Conservation (phyloP, 2,329 filamentous ascomycete genomes). For the Blumeriella jaapii region DNA sequence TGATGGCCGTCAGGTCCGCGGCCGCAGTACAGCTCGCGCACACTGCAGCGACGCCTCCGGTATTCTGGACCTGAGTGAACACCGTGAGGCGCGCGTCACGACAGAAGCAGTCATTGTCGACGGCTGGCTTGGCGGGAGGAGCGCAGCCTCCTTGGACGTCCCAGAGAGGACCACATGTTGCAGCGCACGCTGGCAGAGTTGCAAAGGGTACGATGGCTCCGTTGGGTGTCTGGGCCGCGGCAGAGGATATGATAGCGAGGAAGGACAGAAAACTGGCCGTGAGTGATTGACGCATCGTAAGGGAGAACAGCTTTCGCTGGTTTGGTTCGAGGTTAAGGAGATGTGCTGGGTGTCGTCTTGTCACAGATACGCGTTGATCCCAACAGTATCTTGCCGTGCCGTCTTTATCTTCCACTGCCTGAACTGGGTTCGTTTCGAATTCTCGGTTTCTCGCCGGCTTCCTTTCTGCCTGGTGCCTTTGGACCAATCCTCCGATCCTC, state of each 20-base stretch:
- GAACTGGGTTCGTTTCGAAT: too few species aligned
- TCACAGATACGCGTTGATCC: neutral
- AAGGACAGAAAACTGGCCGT: slow-evolving; percentile 6
- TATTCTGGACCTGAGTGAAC: slow-evolving; percentile 41
- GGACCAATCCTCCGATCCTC: neutral
- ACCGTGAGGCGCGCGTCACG: slow-evolving; percentile 44
- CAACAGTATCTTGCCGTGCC: neutral
- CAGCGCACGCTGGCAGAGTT: slow-evolving; percentile 51
- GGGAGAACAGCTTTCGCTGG: neutral
- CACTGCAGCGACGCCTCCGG: slow-evolving; percentile 46
- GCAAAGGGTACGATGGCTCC: slow-evolving; percentile 40
- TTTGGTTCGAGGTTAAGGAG: neutral
- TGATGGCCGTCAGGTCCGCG: slow-evolving; percentile 41
- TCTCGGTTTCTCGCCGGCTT: neutral
- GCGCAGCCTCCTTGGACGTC: slow-evolving; percentile 64
- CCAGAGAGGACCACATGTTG: slow-evolving; percentile 46
- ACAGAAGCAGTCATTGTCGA: slow-evolving; percentile 66
- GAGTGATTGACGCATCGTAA: slow-evolving; percentile 7
- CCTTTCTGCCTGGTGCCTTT: neutral
- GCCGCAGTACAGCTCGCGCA: slow-evolving; percentile 47
- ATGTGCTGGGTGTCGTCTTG: neutral
- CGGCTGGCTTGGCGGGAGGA: slow-evolving; percentile 40
- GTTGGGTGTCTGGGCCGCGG: slow-evolving; percentile 15
- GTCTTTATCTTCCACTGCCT: neutral
- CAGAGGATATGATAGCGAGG: slow-evolving; percentile 6